Evolutionary conservation across 2,329 filamentous ascomycete species (phyloP).

Genomic region (Colletotrichum eleusines): DNA sequence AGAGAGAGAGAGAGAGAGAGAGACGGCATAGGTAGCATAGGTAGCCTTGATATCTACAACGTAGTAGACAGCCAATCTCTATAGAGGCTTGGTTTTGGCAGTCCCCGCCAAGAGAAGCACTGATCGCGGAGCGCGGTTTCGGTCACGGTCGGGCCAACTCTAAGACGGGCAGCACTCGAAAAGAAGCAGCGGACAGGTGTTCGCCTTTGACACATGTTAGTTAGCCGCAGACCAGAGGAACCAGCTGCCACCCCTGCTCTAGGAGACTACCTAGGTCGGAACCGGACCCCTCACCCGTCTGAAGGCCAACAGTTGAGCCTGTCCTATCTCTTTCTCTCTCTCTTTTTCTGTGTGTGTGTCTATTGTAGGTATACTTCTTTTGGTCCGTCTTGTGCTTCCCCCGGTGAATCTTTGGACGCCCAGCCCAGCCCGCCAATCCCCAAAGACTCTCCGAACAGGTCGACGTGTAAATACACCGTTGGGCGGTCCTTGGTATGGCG

Average conservation of each 20-base stretch:
- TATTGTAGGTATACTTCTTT: too few species aligned
- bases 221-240: neutral
- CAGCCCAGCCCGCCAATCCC: neutral
- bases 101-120: neutral
- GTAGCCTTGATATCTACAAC: too few species aligned
- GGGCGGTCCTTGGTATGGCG: neutral
- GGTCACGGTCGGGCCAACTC: conserved; percentile 5
- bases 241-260: neutral
- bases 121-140: neutral
- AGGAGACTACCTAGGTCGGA: too few species aligned
- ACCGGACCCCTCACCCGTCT: neutral
- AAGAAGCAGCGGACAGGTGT: neutral
- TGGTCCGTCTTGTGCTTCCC: neutral
- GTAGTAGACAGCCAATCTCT: neutral
- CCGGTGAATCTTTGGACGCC: neutral
- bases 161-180: conserved; percentile 5
- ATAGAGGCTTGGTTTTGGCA: neutral
- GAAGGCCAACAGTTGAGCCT: neutral
- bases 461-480: neutral
- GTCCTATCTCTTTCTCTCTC: neutral
- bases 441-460: neutral
- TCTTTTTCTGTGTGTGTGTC: too few species aligned
- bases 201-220: neutral
- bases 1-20: too few species aligned
- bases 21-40: neutral